Conservation (phyloP, 179 eudicot species). For the Silene noctiflora region DNA sequence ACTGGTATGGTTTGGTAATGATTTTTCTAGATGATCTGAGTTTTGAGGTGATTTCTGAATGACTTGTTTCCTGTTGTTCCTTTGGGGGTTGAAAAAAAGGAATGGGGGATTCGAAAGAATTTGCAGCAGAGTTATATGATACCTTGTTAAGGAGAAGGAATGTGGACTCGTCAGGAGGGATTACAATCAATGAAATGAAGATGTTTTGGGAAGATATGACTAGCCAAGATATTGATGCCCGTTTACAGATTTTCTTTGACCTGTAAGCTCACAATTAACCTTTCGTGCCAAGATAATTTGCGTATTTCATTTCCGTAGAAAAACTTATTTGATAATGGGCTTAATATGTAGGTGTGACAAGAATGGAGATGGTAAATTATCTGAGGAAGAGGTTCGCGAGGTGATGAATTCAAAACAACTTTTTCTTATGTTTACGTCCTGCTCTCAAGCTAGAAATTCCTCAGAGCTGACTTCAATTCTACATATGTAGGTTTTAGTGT, state of each 20-base stretch:
- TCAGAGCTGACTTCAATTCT: conserved; percentile 3
- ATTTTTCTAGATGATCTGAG: too few relatives aligned
- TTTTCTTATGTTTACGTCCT: conserved; percentile 6
- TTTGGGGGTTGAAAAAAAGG: too few relatives aligned
- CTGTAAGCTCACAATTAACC: conserved; percentile 45
- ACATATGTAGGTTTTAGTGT: conserved; percentile 53
- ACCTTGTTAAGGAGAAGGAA: conserved; percentile 60
- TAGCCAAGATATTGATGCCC: conserved; percentile 56
- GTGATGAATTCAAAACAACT: conserved; percentile 30
- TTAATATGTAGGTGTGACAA: conserved; percentile 72
- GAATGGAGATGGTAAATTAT: conserved; percentile 89
- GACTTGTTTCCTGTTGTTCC: not conserved
- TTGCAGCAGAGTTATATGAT: conserved; percentile 68
- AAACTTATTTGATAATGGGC: too few relatives aligned
- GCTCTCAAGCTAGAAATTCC: not conserved
- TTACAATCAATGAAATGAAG: conserved; percentile 43
- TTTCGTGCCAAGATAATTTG: too few relatives aligned
- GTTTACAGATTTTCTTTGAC: conserved; percentile 91
- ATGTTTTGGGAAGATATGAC: conserved; percentile 80
- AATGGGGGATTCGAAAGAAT: conserved; percentile 80
- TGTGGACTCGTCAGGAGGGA: conserved; percentile 47
- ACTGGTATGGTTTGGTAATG: too few relatives aligned
- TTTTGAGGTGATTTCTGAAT: not conserved
- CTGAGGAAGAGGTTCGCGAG: conserved; percentile 88
- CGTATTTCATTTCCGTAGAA: too few relatives aligned